Evolutionary conservation across 163 green algal genomes (phyloP).

Genomic region (Scenedesmus sp.): DNA sequence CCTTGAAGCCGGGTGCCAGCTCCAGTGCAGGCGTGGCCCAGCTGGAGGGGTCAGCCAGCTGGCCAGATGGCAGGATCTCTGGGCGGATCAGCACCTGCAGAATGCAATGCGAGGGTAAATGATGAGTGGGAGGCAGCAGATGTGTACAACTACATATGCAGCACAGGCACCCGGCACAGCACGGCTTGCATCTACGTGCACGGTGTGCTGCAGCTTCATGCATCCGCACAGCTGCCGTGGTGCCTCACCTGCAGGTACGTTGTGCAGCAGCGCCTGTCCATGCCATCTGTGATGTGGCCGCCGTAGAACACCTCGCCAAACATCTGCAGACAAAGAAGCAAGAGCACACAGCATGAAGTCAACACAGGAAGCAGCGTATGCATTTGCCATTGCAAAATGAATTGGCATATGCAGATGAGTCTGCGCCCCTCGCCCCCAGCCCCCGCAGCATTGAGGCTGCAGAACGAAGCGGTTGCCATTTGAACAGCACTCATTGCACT

Average conservation of each 20-base stretch:
- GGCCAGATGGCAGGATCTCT: slow-evolving; percentile 78
- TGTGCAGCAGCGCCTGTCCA: slow-evolving; percentile 87
- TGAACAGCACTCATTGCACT: slow-evolving; percentile 68
- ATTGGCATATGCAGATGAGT: no score
- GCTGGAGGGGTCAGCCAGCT: slow-evolving; percentile 56
- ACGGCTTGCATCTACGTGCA: not conserved
- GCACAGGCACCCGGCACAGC: not conserved
- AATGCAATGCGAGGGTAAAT: not conserved
- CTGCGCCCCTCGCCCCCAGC: no score
- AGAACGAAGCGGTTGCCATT: no score
- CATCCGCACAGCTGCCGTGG: not conserved
- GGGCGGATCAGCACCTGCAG: slow-evolving; percentile 73
- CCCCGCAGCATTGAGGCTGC: not conserved
- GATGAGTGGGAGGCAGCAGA: not conserved
- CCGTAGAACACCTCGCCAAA: slow-evolving; percentile 82
- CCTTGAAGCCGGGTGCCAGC: slow-evolving; percentile 85
- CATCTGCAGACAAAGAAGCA: slow-evolving; percentile 10
- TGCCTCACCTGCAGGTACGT: slow-evolving; percentile 81
- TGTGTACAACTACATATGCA: not conserved
- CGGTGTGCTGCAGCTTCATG: not conserved
- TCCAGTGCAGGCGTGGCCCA: slow-evolving; percentile 76
- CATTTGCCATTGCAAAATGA: not conserved
- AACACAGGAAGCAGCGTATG: not conserved
- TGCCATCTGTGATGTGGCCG: slow-evolving; percentile 90
- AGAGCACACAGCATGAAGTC: not conserved